Base-by-base conservation (phyloP, 2,329 filamentous ascomycete species). In the Colletotrichum noveboracense region DNA sequence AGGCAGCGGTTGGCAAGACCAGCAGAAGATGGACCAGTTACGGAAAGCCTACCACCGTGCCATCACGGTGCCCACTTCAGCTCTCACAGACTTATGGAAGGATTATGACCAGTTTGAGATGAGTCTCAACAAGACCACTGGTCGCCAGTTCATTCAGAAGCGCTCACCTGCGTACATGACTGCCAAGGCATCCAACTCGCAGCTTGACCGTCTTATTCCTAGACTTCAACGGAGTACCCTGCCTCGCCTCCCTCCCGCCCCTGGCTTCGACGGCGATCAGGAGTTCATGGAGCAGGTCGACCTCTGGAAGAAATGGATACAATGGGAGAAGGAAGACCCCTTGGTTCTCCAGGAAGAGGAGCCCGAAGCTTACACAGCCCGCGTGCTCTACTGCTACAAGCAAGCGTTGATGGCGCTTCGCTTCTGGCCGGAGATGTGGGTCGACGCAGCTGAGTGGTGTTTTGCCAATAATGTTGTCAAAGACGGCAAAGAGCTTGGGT, bases 71-170 rank as follows among this genome's bases (percentile, higher is more conserved):
- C 97, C 97, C 6, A 98, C 95, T 77, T 92, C 93, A 70, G 94
- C 94, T 36, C 92, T 98, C 65, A 95, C 96, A 81, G 91, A 90
- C 68, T 87, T 99, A 16, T 99, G 97, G 97, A 98, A 97, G 83
- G 96, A 99, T 81, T 99, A 99, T 82, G 96, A 98, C 83, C 93
- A 95, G 79, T 99, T 99, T 81, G 97, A 99, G 85, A 96, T 97
- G 91, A 92, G 93, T 7, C 86, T 98, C 74, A 98, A 98, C 87
- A 98, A 98, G 85, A 91, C 95, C 78, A 97, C 96, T 56, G 97
- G 95, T 56, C 95, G 96, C 28, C 98, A 98, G 85, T 96, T 98
- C 79, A 90, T 99, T 6, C 96, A 98, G 82, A 97, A 99, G 81
- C 93, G 94, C 76, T 98, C 96, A 0, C 94, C 96, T 2, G 92